Evolutionary conservation across 352 stramenopile genomes (phyloP).

Genomic region (Globisporangium cylindrosporum): DNA sequence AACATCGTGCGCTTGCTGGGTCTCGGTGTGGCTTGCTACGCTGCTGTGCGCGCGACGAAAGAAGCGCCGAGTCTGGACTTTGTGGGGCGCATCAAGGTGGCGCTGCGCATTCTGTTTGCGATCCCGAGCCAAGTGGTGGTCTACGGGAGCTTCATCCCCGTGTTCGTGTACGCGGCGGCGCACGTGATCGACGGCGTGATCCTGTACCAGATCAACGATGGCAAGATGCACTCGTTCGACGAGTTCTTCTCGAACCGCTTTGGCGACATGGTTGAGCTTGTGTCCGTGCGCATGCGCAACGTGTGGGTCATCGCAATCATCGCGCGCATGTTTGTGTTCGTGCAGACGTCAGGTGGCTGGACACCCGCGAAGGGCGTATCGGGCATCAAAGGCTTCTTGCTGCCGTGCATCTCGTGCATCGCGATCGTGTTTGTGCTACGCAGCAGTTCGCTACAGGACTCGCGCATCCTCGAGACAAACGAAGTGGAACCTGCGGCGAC

Average conservation of each 20-base stretch:
- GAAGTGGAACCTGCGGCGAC: constrained; percentile 45
- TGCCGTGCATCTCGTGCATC: constrained; percentile 31
- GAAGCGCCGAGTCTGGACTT: constrained; percentile 12
- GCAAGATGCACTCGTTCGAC: constrained; percentile 28
- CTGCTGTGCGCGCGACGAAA: constrained; percentile 19
- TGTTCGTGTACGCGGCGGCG: constrained; percentile 43
- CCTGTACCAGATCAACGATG: constrained; percentile 48
- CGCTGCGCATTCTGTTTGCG: constrained; percentile 39
- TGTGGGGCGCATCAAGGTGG: constrained; percentile 7
- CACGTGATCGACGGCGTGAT: constrained; percentile 52
- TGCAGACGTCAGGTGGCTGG: constrained; percentile 51
- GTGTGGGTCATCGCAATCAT: constrained; percentile 47
- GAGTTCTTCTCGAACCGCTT: constrained; percentile 33
- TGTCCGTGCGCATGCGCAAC: constrained; percentile 49
- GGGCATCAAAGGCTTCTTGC: constrained; percentile 37
- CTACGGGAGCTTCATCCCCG: constrained; percentile 49
- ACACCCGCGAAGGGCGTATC: constrained; percentile 43
- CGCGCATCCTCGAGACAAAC: constrained; percentile 51
- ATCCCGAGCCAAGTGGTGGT: constrained; percentile 50
- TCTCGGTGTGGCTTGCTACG: constrained; percentile 31
- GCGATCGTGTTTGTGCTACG: constrained; percentile 23
- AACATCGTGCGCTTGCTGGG: constrained; percentile 34
- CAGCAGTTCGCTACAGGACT: constrained; percentile 26
- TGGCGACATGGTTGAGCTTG: constrained; percentile 29
- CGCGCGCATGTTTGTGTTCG: constrained; percentile 37